Conservation (phyloP, 805 yeast species). For the Phaffomyces antillensis region DNA sequence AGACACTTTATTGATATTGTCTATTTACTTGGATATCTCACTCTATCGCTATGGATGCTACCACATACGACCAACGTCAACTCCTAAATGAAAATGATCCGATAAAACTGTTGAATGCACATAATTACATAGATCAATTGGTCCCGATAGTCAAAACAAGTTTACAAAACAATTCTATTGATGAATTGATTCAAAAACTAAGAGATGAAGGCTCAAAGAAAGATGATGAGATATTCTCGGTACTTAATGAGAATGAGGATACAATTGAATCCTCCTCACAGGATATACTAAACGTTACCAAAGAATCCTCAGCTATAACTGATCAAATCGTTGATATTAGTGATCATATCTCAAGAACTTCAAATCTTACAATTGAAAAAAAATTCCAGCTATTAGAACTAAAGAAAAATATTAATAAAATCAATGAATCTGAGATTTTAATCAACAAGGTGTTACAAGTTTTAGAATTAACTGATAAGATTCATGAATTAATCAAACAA, state of each 20-base stretch:
- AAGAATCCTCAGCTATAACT: slow-evolving; percentile 48
- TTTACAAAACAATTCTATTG: slow-evolving; percentile 44
- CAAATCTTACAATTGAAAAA: slow-evolving; percentile 53
- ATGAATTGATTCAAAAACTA: slow-evolving; percentile 47
- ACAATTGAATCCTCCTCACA: slow-evolving; percentile 52
- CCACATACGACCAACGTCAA: slow-evolving; percentile 7
- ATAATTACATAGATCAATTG: slow-evolving; percentile 71
- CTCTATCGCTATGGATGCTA: neutral
- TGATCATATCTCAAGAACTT: slow-evolving; percentile 53
- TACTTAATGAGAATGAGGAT: slow-evolving; percentile 55
- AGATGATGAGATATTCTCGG: slow-evolving; percentile 54
- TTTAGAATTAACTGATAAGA: slow-evolving; percentile 77
- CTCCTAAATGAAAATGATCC: slow-evolving; percentile 21
- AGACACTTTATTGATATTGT: too few species aligned
- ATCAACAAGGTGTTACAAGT: slow-evolving; percentile 72
- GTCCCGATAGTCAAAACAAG: slow-evolving; percentile 69
- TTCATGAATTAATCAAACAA: slow-evolving; percentile 70
- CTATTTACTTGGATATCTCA: too few species aligned
- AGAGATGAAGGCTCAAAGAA: slow-evolving; percentile 51
- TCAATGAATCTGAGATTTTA: slow-evolving; percentile 63
- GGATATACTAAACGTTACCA: slow-evolving; percentile 55
- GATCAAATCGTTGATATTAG: slow-evolving; percentile 51
- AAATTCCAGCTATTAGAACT: slow-evolving; percentile 53
- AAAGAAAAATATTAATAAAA: slow-evolving; percentile 58
- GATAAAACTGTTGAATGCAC: slow-evolving; percentile 31